Percentiles rank a stretch among this genome's conserved stretches.
Evolutionary conservation across 768 basidiomycete genomes (phyloP).

Genomic region (Mycena vitilis): DNA sequence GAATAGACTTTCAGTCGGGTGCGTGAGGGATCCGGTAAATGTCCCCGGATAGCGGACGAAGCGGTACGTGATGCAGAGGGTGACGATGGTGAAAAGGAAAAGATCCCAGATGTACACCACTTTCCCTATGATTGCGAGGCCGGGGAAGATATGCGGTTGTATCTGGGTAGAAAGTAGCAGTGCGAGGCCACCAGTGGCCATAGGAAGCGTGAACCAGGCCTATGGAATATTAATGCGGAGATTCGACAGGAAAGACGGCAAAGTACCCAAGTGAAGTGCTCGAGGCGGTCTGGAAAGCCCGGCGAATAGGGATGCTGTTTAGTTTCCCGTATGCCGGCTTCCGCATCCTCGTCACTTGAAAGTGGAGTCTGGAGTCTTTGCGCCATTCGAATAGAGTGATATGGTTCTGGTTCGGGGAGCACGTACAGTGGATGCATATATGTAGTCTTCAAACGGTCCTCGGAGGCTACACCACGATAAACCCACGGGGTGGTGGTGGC

Average conservation of each 20-base stretch:
- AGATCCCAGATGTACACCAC: conserved; percentile 10
- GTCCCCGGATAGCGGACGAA: conserved; percentile 15
- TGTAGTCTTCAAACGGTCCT: too few relatives aligned
- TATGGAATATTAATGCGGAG: background rate
- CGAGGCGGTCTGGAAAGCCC: conserved; percentile 11
- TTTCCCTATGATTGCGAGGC: conserved; percentile 7
- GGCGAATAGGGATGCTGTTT: background rate
- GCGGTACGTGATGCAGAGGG: conserved; percentile 17
- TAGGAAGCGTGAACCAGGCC: conserved; percentile 15
- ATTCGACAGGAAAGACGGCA: too few relatives aligned
- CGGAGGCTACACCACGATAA: too few relatives aligned
- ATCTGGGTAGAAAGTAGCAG: conserved; percentile 2
- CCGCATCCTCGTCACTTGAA: conserved; percentile 3
- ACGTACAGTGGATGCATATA: too few relatives aligned
- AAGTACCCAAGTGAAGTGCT: conserved; percentile 18
- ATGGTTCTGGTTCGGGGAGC: background rate
- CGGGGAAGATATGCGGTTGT: conserved; percentile 1
- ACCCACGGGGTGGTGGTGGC: too few relatives aligned
- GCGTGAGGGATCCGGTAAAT: conserved; percentile 5
- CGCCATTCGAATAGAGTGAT: background rate
- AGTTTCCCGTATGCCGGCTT: background rate
- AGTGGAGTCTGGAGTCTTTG: background rate
- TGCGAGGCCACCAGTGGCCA: conserved; percentile 12
- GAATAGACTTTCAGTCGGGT: conserved; percentile 8
- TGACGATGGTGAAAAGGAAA: conserved; percentile 6